Evolutionary conservation across 441 rosid species (phyloP), one percentile per base, ranked within the genome.

Genomic region (Arabidopsis hybrid): DNA sequence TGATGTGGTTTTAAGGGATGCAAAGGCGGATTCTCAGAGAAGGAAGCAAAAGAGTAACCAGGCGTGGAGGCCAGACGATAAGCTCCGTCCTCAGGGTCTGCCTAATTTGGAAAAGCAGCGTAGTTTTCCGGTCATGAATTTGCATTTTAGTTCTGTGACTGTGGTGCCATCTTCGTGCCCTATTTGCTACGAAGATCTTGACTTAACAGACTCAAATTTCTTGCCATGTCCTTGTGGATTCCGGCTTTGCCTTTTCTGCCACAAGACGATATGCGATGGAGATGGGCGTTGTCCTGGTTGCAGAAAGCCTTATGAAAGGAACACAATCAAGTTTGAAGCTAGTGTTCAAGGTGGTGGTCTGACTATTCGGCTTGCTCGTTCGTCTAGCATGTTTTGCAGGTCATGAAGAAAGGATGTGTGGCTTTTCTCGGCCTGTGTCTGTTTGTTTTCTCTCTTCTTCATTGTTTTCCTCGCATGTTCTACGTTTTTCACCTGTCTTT

Each of bases 251-350:
- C 91, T 94, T 65, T 94, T 94, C 84, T 94, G 99, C 79, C 91
- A 94, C 85, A 90, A 92, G 87, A 89, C 91, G 75, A 94, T 94
- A 55, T 89, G 87, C 17, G 93, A 94, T 76, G 94, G 81, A 72
- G 96, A 94, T 81, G 93, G 92, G 13, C 95, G 97, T 53, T 94
- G 99, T 83, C 99, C 99, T 2, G 95, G 92, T 63, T 94, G 99
- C 78, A 86, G 99, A 83, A 89, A 92, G 79, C 91, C 86, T 0
- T 95, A 95, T 49, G 83, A 84, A 52, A 85, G 59, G 61, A 83
- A 83, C 53, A 67, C 83, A 7, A 51, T 82, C 49, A 86, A 86
- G 77, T 80, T 79, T 4, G 96, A 86, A 86, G 79, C 90, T 10
- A 81, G 77, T 63, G 78, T 82, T 57, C 88, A 67, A 60, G 89